phyloP scores from a whole-genome alignment of 371 early-diverging fungal genomes.

The Mucor ambiguus region DNA sequence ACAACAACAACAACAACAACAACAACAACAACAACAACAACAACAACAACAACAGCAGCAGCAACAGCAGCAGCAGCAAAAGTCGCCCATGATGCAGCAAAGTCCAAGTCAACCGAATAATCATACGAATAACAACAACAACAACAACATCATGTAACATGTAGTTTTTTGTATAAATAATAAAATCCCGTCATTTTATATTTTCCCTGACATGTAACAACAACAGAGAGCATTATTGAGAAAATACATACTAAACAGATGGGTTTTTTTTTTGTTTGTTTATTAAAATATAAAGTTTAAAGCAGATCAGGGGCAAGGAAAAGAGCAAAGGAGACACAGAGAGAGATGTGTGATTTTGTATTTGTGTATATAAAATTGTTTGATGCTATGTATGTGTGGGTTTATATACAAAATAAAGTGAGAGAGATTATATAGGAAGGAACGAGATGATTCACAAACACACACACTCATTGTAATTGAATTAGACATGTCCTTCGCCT shows the following conservation, averaged over 20 bases:
- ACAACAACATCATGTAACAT: neutral
- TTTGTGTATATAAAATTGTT: slow-evolving; percentile 2
- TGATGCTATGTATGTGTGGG: slow-evolving; percentile 1
- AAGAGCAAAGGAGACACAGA: neutral
- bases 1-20: slow-evolving; percentile 15
- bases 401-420: neutral
- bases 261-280: slow-evolving; percentile 7
- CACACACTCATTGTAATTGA: neutral
- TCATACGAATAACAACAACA: neutral
- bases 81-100: slow-evolving; percentile 22
- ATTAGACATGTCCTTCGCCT: slow-evolving; percentile 24
- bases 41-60: slow-evolving; percentile 16
- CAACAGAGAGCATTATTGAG: neutral
- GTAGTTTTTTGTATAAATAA: neutral
- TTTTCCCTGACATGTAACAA: neutral
- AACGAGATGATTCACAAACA: neutral
- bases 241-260: slow-evolving; percentile 4
- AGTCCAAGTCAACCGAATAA: slow-evolving; percentile 8
- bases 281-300: slow-evolving; percentile 5
- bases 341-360: neutral
- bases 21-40: neutral
- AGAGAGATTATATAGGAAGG: neutral
- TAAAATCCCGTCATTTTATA: neutral
- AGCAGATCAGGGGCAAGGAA: slow-evolving; percentile 3
- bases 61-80: too few relatives aligned